A percentile compares a stretch with the other conserved stretches of the same genome.
Evolutionary conservation across 2,329 filamentous ascomycete genomes (phyloP).

Genomic region (Trichoderma brevicompactum): DNA sequence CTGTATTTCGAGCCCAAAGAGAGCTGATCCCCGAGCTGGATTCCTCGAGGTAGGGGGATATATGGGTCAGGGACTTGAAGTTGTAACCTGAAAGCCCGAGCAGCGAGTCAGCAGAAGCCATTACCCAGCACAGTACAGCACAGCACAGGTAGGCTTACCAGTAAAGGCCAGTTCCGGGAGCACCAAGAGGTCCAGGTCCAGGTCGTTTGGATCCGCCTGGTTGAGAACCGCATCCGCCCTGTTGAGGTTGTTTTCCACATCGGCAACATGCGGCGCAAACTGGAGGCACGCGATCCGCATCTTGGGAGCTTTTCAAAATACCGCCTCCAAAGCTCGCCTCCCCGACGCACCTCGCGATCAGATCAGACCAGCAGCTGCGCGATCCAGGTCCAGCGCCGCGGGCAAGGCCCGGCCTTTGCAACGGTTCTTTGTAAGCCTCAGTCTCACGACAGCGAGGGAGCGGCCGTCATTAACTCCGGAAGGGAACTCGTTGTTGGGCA

Average conservation of each 20-base stretch:
- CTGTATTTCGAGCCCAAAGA: conserved; percentile 70
- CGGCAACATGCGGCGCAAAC: conserved; percentile 72
- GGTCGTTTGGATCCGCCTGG: conserved; percentile 52
- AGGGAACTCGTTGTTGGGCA: too few relatives aligned
- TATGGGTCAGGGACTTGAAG: conserved; percentile 70
- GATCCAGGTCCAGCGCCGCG: not conserved
- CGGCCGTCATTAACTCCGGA: not conserved
- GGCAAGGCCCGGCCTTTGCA: conserved; percentile 15
- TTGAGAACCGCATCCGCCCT: conserved; percentile 68
- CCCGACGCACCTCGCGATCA: not conserved
- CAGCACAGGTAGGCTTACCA: conserved; percentile 51
- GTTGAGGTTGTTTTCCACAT: conserved; percentile 71
- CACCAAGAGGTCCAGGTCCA: conserved; percentile 75
- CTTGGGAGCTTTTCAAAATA: conserved; percentile 30
- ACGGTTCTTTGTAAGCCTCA: not conserved
- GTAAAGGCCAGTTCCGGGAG: conserved; percentile 78
- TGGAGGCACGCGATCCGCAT: conserved; percentile 74
- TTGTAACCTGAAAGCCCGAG: conserved; percentile 66
- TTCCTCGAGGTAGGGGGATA: conserved; percentile 70
- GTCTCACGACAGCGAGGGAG: not conserved
- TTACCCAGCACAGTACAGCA: not conserved
- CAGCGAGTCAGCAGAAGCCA: not conserved
- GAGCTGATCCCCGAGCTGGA: conserved; percentile 68
- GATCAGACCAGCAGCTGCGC: not conserved
- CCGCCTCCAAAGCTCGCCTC: not conserved